These are phyloP conservation scores for Neocatenulostroma microsporum DNA, from an alignment of 2,329 filamentous ascomycete species.

Conservation along the genomic window DNA sequence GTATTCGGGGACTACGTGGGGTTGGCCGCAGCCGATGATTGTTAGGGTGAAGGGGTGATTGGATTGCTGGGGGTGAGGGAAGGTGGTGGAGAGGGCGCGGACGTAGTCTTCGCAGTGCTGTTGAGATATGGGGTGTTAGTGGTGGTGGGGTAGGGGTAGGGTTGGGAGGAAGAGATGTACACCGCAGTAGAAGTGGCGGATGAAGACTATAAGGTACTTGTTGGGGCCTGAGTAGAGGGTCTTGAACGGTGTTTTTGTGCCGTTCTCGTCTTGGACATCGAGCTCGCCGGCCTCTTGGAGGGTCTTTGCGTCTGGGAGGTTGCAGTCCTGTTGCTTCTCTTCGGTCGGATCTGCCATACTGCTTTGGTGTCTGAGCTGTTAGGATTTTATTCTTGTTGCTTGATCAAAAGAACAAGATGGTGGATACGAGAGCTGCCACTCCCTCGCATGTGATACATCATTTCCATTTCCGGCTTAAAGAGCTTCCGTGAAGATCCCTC, in stretches of 20 bases:
- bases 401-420: too few species aligned
- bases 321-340: too few species aligned
- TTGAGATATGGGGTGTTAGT: constrained; percentile 26
- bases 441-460: constrained; percentile 2
- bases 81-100: constrained; percentile 15
- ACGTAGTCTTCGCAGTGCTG: constrained; percentile 1
- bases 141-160: constrained; percentile 11
- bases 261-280: constrained; percentile 19
- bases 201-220: constrained; percentile 28
- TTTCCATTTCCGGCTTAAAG: background rate
- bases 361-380: too few species aligned
- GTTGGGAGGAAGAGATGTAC: constrained; percentile 16
- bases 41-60: constrained; percentile 20
- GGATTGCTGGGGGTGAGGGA: constrained; percentile 15
- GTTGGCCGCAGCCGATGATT: constrained; percentile 30
- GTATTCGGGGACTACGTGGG: constrained; percentile 25
- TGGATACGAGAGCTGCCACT: too few species aligned
- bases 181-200: constrained; percentile 36
- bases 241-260: constrained; percentile 21
- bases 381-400: too few species aligned
- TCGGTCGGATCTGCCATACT: too few species aligned
- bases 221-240: constrained; percentile 11
- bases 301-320: constrained; percentile 12
- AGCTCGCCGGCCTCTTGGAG: constrained; percentile 19
- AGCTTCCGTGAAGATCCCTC: background rate